phyloP scores from a whole-genome alignment of 805 yeast species.

The Jamesozyma gamospora region DNA sequence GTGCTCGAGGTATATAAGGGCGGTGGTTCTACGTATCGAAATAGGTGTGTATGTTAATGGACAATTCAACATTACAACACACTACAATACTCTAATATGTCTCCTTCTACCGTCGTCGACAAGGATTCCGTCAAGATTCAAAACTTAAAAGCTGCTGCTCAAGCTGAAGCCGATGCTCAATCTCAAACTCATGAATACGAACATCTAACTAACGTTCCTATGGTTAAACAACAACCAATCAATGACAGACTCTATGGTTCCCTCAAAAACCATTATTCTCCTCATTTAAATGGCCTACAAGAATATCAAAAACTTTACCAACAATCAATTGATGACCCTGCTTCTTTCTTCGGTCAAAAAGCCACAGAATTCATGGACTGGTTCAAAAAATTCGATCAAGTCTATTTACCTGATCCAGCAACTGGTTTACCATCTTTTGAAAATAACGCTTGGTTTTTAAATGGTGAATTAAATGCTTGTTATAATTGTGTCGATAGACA shows the following conservation, averaged over 20 bases:
- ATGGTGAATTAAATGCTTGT: constrained; percentile 71
- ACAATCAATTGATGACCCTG: constrained; percentile 72
- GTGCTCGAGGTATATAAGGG: too few species aligned
- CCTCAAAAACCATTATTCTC: constrained; percentile 31
- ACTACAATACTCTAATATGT: not conserved
- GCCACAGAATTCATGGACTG: constrained; percentile 68
- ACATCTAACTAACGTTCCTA: constrained; percentile 21
- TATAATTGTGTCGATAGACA: constrained; percentile 79
- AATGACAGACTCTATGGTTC: constrained; percentile 14
- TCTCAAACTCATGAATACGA: not conserved
- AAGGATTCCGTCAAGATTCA: not conserved
- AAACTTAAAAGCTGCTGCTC: not conserved
- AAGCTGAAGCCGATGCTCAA: not conserved
- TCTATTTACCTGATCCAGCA: constrained; percentile 27
- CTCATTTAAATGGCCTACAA: constrained; percentile 37
- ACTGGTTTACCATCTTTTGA: constrained; percentile 31
- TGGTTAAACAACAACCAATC: constrained; percentile 16
- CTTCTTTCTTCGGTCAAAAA: constrained; percentile 63
- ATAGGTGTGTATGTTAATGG: too few species aligned
- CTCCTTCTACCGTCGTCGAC: not conserved
- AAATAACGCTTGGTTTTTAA: constrained; percentile 65
- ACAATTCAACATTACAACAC: too few species aligned
- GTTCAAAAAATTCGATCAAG: constrained; percentile 68
- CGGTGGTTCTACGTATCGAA: too few species aligned
- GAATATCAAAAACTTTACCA: constrained; percentile 63